phyloP scores from a whole-genome alignment of 805 yeast genomes.

The Hanseniaspora jakobsenii region DNA sequence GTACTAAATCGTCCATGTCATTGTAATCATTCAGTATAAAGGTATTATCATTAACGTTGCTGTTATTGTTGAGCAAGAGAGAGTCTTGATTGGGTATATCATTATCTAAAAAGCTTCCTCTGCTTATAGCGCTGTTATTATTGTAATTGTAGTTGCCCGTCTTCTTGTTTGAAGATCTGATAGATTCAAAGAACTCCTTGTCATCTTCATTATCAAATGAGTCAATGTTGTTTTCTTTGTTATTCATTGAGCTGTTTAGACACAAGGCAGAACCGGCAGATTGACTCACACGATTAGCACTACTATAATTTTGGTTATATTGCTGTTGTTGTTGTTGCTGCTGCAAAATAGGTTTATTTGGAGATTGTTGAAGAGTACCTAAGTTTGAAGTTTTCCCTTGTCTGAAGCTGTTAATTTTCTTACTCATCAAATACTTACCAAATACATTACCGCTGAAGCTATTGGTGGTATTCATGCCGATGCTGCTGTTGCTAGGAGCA shows the following conservation, averaged over 20 bases:
- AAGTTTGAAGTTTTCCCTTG: too few species aligned
- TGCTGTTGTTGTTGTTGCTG: too few species aligned
- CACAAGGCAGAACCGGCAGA: too few species aligned
- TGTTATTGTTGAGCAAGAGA: background rate
- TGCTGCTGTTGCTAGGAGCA: too few species aligned
- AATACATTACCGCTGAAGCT: background rate
- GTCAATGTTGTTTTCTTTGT: background rate
- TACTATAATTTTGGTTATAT: too few species aligned
- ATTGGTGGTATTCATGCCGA: too few species aligned
- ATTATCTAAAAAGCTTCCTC: conserved; percentile 10
- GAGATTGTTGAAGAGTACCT: too few species aligned
- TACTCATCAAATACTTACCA: conserved; percentile 14
- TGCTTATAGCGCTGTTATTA: conserved; percentile 11
- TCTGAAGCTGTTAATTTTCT: conserved; percentile 2
- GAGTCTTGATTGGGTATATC: background rate
- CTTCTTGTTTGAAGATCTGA: background rate
- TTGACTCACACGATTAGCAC: too few species aligned
- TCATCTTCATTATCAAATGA: conserved; percentile 9
- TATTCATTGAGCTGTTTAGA: too few species aligned
- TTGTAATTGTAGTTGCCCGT: conserved; percentile 11
- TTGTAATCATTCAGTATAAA: background rate
- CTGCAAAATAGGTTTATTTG: too few species aligned
- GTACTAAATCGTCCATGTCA: conserved; percentile 7
- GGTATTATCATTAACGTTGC: background rate
- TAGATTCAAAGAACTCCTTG: conserved; percentile 4